Evolutionary conservation across 169 alveolate species (phyloP).

Genomic region (Eimeria acervulina): DNA sequence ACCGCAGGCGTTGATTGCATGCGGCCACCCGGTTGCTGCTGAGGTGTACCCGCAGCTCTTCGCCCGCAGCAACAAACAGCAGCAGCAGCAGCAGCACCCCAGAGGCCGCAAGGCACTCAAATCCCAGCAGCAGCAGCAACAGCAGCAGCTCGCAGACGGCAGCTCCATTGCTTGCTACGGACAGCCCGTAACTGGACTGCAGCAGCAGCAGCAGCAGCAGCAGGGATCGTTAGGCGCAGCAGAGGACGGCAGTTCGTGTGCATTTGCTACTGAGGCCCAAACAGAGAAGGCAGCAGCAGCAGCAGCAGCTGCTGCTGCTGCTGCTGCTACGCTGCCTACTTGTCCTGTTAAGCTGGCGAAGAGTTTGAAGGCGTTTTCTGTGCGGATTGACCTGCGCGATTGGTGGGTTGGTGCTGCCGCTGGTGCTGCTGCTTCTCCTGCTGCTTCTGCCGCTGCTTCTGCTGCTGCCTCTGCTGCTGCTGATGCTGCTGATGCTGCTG

Average conservation of each 20-base stretch:
- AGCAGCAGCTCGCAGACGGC: too few species aligned
- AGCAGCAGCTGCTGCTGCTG: too few species aligned
- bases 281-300: neutral
- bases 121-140: too few species aligned
- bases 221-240: neutral
- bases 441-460: neutral
- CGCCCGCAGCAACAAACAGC: constrained; percentile 46
- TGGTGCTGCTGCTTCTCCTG: too few species aligned
- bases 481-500: neutral
- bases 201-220: too few species aligned
- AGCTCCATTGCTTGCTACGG: too few species aligned
- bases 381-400: constrained; percentile 27
- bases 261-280: neutral
- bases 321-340: neutral
- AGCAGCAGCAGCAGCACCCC: too few species aligned
- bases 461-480: neutral
- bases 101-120: neutral
- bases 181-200: too few species aligned
- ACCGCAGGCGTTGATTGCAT: constrained; percentile 71
- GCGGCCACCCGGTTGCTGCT: constrained; percentile 60
- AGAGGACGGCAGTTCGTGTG: neutral
- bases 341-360: neutral
- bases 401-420: neutral
- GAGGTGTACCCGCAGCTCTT: constrained; percentile 79
- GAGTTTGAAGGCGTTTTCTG: constrained; percentile 17